A percentile compares a stretch with the other conserved stretches of the same genome.
phyloP scores from a whole-genome alignment of 257 asterid genomes.

The Penstemon davidsonii region DNA sequence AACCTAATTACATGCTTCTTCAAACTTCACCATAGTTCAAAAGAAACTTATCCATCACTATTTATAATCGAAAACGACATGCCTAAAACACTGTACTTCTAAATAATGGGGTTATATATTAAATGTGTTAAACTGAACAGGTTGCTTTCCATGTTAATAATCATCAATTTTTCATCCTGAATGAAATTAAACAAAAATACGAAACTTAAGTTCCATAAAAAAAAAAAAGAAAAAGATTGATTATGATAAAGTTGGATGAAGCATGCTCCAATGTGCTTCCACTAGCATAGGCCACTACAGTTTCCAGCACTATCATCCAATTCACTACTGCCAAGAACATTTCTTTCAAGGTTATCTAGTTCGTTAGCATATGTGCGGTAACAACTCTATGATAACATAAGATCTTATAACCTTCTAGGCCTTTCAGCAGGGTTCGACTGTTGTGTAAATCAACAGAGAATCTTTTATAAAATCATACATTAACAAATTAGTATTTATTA shows the following conservation, averaged over 20 bases:
- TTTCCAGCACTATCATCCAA: conserved; percentile 24
- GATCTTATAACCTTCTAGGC: conserved; percentile 22
- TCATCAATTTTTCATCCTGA: background rate
- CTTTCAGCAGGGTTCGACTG: conserved; percentile 19
- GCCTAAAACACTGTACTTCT: background rate
- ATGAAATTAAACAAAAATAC: background rate
- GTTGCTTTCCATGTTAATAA: background rate
- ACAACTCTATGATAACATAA: conserved; percentile 23
- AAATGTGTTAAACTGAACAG: background rate
- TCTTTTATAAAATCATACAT: background rate
- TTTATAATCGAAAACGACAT: conserved; percentile 18
- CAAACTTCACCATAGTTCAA: background rate
- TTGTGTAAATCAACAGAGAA: background rate
- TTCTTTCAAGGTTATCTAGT: conserved; percentile 1
- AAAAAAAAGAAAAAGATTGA: conserved; percentile 13
- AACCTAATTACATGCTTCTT: conserved; percentile 16
- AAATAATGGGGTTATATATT: background rate
- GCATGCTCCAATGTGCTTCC: conserved; percentile 28
- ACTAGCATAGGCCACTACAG: conserved; percentile 29
- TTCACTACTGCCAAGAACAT: conserved; percentile 15
- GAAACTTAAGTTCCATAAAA: background rate
- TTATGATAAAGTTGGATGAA: conserved; percentile 23
- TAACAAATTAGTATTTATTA: background rate
- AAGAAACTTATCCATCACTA: background rate
- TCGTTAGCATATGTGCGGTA: conserved; percentile 19